These are phyloP conservation scores for Saccharomycopsis sp. DNA, from an alignment of 805 yeast genomes.

Conservation along the genomic window DNA sequence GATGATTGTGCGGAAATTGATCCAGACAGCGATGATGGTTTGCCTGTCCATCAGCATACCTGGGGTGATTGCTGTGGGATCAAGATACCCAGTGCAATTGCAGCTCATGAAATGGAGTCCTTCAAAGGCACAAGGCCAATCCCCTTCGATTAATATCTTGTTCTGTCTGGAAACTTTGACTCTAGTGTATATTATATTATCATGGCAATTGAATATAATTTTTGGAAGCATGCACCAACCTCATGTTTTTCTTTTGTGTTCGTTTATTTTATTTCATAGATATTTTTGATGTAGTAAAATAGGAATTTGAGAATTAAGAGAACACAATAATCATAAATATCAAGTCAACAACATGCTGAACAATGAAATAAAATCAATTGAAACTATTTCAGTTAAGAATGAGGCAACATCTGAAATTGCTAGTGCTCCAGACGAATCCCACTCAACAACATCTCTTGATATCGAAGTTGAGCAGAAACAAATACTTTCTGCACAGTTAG, in stretches of 20 bases:
- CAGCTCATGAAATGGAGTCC: slow-evolving; percentile 56
- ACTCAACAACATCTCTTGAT: no score
- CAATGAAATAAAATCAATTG: no score
- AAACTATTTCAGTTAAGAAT: no score
- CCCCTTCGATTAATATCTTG: slow-evolving; percentile 21
- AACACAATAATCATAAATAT: no score
- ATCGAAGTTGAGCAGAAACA: no score
- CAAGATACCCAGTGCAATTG: slow-evolving; percentile 89
- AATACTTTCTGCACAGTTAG: no score
- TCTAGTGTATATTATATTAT: not conserved
- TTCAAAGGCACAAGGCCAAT: slow-evolving; percentile 12
- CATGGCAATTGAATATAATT: not conserved
- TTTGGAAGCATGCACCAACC: not conserved
- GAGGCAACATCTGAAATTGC: no score
- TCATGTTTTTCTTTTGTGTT: no score
- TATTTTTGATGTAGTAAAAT: not conserved
- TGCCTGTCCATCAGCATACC: slow-evolving; percentile 36
- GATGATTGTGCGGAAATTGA: slow-evolving; percentile 11
- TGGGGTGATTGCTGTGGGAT: slow-evolving; percentile 99
- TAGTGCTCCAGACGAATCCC: no score
- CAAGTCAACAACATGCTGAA: no score
- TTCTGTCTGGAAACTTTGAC: no score
- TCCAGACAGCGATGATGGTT: slow-evolving; percentile 27
- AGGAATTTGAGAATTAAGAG: slow-evolving; percentile 1
- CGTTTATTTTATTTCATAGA: no score